Evolutionary conservation across 768 basidiomycete species (phyloP).

Genomic region (Dioszegia aurantiaca): DNA sequence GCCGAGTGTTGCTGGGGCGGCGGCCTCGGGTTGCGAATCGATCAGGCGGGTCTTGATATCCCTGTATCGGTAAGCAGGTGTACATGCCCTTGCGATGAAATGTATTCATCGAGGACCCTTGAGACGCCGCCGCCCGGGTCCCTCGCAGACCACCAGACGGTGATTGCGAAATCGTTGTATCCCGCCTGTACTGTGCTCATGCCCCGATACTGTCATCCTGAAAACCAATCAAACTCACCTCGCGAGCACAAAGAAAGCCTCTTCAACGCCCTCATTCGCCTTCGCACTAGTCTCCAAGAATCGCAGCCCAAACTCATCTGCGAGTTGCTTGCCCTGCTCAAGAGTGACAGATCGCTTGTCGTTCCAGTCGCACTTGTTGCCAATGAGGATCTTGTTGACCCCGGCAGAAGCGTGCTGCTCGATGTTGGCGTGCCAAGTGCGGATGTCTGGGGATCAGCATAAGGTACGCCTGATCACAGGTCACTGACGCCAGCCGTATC

Average conservation of each 20-base stretch:
- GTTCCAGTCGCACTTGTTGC: constrained; percentile 98
- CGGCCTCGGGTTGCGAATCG: constrained; percentile 62
- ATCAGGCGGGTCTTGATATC: constrained; percentile 97
- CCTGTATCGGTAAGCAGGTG: too few relatives aligned
- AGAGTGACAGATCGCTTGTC: constrained; percentile 90
- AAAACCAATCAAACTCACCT: constrained; percentile 69
- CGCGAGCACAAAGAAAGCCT: constrained; percentile 95
- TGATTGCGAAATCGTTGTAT: too few relatives aligned
- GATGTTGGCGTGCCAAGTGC: constrained; percentile 96
- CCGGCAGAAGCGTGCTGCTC: constrained; percentile 98
- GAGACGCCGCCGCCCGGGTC: too few relatives aligned
- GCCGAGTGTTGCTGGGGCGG: constrained; percentile 32
- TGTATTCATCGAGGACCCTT: too few relatives aligned
- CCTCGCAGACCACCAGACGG: too few relatives aligned
- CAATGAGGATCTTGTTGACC: constrained; percentile 98
- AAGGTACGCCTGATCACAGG: neutral
- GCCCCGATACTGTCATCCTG: too few relatives aligned
- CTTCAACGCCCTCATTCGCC: constrained; percentile 94
- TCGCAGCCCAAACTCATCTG: constrained; percentile 86
- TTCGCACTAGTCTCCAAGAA: constrained; percentile 99
- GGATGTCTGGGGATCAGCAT: constrained; percentile 67
- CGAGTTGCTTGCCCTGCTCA: constrained; percentile 87
- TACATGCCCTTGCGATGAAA: too few relatives aligned
- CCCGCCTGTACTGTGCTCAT: too few relatives aligned
- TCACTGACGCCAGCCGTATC: neutral